These are phyloP conservation scores for Amauroascus niger DNA, from an alignment of 2,329 filamentous ascomycete species.

Conservation along the genomic window DNA sequence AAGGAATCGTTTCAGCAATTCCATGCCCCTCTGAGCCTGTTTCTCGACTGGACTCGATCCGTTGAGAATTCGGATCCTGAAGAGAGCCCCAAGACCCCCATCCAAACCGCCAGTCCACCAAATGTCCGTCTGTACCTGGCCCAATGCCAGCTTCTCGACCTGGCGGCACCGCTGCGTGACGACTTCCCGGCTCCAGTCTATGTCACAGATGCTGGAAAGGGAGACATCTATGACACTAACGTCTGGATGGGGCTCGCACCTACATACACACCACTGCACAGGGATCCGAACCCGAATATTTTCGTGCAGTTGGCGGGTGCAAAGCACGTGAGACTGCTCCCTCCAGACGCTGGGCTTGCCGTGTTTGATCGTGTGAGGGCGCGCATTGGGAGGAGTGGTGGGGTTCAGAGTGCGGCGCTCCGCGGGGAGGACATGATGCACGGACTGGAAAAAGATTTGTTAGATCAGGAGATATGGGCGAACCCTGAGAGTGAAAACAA, in stretches of 20 bases:
- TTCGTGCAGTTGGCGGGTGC: conserved; percentile 70
- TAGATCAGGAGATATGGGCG: conserved; percentile 65
- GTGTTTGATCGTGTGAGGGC: conserved; percentile 51
- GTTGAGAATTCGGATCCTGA: conserved; percentile 18
- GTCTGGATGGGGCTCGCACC: conserved; percentile 82
- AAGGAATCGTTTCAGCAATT: conserved; percentile 37
- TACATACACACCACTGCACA: conserved; percentile 82
- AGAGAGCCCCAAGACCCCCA: not conserved
- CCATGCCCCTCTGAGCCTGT: conserved; percentile 48
- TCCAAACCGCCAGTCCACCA: conserved; percentile 18
- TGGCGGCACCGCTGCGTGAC: conserved; percentile 52
- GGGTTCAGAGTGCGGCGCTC: conserved; percentile 41
- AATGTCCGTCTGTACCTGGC: conserved; percentile 63
- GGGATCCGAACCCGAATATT: conserved; percentile 87
- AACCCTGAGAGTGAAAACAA: not conserved
- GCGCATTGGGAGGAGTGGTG: conserved; percentile 26
- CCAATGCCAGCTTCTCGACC: conserved; percentile 61
- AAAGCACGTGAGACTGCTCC: conserved; percentile 56
- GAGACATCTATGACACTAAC: conserved; percentile 77
- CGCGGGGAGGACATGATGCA: conserved; percentile 87
- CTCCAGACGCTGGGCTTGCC: conserved; percentile 50
- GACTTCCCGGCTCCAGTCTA: conserved; percentile 61
- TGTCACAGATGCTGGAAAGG: conserved; percentile 55
- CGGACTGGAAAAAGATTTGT: conserved; percentile 55
- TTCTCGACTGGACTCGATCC: conserved; percentile 46